Base-by-base conservation (phyloP, 2,329 filamentous ascomycete species). In the Cladophialophora chaetospira region DNA sequence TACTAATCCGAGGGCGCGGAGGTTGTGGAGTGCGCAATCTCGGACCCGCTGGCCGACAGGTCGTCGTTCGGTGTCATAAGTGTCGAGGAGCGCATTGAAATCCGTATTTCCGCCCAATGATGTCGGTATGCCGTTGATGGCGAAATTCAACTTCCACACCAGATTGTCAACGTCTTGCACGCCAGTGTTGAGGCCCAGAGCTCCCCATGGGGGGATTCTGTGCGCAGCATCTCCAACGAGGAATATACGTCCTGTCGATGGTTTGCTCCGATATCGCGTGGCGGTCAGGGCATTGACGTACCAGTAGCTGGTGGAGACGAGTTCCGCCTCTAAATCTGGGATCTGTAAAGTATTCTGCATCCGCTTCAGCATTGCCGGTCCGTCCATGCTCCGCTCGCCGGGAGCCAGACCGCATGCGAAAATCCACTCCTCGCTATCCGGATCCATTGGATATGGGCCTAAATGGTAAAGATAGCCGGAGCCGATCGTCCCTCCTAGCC, bases 161-260 rank as follows among this genome's bases (percentile, higher is more conserved):
- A 65, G 46, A 45, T 65, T 65, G 29, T 53, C 21, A 10, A 60
- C 61, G 29, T 63, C 63, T 46, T 61, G 53, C 11, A 65, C 46
- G 21, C 63, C 61, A 17, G 59, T 60, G 43, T 63, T 65, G 44
- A 63, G 61, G 3, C 71, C 71, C 11, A 72, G 61, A 2, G 65
- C 71, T 5, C 69, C 69, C 62, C 64, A 68, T 0, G 71, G 71
- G 6, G 70, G 69, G n/a, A 69, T 65, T 10, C 56, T 62, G 56
- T 73, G 72, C 0, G 69, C 70, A 1, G 70, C 67, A 51, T 74
- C 72, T 5, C 72, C 72, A 5, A 67, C 64, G 6, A 73, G 63
- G 52, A 74, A 71, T 8, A 69, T 50, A 4, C 65, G 62, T 3
- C 65, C 68, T 3, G 53, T 38, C 5, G 47, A 28, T 17, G 5